These are phyloP conservation scores for Adansonia gregorii DNA, from an alignment of 441 rosid genomes.

Conservation along the genomic window DNA sequence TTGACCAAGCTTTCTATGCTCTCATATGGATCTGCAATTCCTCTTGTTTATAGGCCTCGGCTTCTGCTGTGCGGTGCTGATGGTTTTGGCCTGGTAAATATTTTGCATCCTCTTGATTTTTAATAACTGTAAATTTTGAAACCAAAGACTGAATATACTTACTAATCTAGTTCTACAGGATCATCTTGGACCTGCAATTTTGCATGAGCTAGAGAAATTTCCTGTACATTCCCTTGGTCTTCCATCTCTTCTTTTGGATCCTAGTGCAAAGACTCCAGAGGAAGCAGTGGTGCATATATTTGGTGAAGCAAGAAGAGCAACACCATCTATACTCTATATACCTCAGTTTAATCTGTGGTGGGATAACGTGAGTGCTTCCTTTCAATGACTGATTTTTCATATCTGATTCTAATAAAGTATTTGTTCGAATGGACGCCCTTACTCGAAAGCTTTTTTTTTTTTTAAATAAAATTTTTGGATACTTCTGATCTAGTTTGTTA, in stretches of 20 bases:
- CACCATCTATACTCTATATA: constrained; percentile 92
- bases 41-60: constrained; percentile 97
- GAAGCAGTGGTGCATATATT: constrained; percentile 99
- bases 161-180: constrained; percentile 90
- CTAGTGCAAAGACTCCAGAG: constrained; percentile 98
- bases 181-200: constrained; percentile 98
- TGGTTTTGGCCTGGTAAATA: constrained; percentile 94
- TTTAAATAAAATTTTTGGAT: neutral
- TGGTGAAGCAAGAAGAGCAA: constrained; percentile 97
- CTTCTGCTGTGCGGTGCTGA: constrained; percentile 84
- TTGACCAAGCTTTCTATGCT: constrained; percentile 91
- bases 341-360: constrained; percentile 98
- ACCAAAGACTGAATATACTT: constrained; percentile 60
- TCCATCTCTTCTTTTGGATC: constrained; percentile 98
- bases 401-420: constrained; percentile 21
- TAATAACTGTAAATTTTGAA: constrained; percentile 28
- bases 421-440: constrained; percentile 10
- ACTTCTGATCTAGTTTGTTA: constrained; percentile 19
- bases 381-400: constrained; percentile 24
- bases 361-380: constrained; percentile 80
- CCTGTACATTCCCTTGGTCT: constrained; percentile 99
- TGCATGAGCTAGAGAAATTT: constrained; percentile 96
- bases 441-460: neutral
- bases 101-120: constrained; percentile 38
- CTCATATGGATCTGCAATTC: constrained; percentile 89